Evolutionary conservation across 495 filamentous ascomycete species (phyloP).

Genomic region (Penicillium antarcticum): DNA sequence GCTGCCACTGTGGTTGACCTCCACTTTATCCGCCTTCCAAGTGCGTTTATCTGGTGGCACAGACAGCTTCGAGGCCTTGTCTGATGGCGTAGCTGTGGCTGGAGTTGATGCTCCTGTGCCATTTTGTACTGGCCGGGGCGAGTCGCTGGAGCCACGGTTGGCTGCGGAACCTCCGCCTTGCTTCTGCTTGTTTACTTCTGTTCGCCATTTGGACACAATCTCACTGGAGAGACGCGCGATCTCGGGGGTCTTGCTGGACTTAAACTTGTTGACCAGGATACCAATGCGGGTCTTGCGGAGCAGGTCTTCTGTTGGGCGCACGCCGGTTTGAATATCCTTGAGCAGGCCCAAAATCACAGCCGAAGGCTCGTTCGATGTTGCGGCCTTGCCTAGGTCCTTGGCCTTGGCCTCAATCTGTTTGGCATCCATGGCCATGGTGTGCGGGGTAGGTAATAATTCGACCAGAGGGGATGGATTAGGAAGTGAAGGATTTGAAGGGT

Average conservation of each 20-base stretch:
- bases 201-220: conserved; percentile 85
- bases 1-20: conserved; percentile 65
- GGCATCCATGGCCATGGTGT: conserved; percentile 62
- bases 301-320: conserved; percentile 83
- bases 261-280: conserved; percentile 79
- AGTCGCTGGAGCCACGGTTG: conserved; percentile 38
- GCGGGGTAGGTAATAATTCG: background rate
- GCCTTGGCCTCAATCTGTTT: conserved; percentile 72
- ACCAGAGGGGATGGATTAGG: background rate
- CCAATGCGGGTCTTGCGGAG: conserved; percentile 83
- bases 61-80: conserved; percentile 54
- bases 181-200: conserved; percentile 72
- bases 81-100: conserved; percentile 38
- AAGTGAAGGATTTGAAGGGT: background rate
- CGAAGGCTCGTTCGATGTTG: conserved; percentile 62
- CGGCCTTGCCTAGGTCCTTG: conserved; percentile 73
- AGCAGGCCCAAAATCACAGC: conserved; percentile 64
- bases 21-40: conserved; percentile 75
- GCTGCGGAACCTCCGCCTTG: conserved; percentile 48
- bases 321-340: conserved; percentile 70
- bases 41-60: conserved; percentile 76
- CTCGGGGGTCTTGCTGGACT: conserved; percentile 70
- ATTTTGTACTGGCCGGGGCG: conserved; percentile 38
- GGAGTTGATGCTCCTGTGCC: conserved; percentile 36
- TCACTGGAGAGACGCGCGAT: conserved; percentile 70